A percentile compares a stretch with the other conserved stretches of the same genome.
Evolutionary conservation across 2,329 filamentous ascomycete species (phyloP).

Genomic region (Penicillium sclerotigenum): DNA sequence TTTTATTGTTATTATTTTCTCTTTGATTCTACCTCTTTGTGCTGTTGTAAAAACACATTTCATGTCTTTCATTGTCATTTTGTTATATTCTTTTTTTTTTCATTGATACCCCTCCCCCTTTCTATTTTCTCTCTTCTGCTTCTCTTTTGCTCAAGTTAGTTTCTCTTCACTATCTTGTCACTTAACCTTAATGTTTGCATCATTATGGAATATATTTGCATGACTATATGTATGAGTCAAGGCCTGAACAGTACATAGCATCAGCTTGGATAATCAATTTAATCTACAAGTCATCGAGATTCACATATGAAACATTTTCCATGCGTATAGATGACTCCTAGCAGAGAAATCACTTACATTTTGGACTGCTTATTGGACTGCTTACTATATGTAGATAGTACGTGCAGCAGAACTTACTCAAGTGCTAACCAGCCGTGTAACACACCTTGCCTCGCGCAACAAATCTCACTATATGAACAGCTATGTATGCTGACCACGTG

Average conservation of each 20-base stretch:
- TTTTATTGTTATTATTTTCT: not conserved
- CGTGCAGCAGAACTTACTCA: not conserved
- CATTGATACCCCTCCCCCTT: constrained; percentile 15
- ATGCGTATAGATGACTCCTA: not conserved
- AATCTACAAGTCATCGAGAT: not conserved
- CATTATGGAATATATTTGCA: not conserved
- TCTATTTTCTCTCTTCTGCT: constrained; percentile 2
- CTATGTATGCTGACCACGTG: not conserved
- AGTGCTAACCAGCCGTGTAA: not conserved
- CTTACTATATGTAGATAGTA: not conserved
- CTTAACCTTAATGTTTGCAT: not conserved
- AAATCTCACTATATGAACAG: not conserved
- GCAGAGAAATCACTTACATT: not conserved
- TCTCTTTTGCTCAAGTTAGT: not conserved
- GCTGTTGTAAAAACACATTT: constrained; percentile 2
- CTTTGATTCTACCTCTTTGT: not conserved
- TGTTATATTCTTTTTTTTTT: constrained; percentile 11
- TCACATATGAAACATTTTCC: no score
- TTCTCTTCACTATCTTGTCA: not conserved
- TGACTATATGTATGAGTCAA: not conserved
- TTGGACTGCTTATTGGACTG: not conserved
- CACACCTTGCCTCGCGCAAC: not conserved
- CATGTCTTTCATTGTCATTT: constrained; percentile 6
- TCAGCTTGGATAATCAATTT: not conserved
- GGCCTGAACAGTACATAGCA: not conserved